phyloP scores from a whole-genome alignment of 2,329 filamentous ascomycete genomes.

The Sclerotinia borealis region DNA sequence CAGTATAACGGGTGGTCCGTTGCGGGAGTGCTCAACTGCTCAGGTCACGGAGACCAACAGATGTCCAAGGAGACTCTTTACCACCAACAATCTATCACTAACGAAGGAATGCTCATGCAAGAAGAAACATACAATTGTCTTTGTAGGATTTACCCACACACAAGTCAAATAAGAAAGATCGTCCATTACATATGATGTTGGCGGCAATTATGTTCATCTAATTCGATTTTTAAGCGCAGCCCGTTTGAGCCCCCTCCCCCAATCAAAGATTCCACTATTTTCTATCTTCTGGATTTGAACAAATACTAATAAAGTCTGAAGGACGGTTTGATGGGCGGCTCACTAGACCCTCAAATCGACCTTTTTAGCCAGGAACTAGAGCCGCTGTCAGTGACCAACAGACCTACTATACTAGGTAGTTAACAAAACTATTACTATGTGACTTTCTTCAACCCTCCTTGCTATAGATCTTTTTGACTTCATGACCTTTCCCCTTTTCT shows the following conservation, averaged over 20 bases:
- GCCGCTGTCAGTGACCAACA: constrained; percentile 8
- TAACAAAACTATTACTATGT: neutral
- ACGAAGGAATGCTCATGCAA: constrained; percentile 5
- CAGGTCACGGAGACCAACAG: constrained; percentile 1
- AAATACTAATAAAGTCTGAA: neutral
- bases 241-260: neutral
- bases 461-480: neutral
- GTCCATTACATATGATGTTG: neutral
- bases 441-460: neutral
- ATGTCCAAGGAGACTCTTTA: neutral
- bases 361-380: neutral
- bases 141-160: constrained; percentile 5
- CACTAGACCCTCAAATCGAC: neutral
- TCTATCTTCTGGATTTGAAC: neutral
- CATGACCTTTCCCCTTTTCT: neutral
- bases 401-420: neutral
- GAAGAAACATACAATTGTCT: neutral
- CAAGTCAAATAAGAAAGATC: neutral
- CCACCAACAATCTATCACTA: neutral
- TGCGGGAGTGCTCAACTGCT: constrained; percentile 7
- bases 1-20: neutral
- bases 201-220: constrained; percentile 5
- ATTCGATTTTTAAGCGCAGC: constrained; percentile 4
- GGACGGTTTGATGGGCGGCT: neutral
- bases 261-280: neutral